Percentiles rank a stretch among this genome's conserved stretches.
Conservation (phyloP, 2,329 filamentous ascomycete genomes). For the Cladosporium cucumerinum region DNA sequence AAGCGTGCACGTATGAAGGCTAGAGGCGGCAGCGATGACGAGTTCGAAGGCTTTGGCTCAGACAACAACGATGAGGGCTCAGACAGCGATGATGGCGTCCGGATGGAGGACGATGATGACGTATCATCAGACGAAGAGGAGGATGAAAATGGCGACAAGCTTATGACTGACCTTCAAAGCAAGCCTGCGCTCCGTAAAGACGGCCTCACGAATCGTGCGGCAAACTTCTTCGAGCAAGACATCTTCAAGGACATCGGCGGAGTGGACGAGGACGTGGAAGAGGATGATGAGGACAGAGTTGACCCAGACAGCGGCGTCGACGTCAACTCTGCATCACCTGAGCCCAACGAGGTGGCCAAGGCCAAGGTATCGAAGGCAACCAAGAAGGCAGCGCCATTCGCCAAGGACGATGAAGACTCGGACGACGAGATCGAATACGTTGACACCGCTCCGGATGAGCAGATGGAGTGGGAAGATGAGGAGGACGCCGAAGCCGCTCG, state of each 20-base stretch:
- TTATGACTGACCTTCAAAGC: conserved; percentile 60
- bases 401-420: conserved; percentile 26
- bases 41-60: conserved; percentile 83
- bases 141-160: conserved; percentile 41
- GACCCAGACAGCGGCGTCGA: conserved; percentile 41
- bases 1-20: conserved; percentile 77
- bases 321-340: conserved; percentile 30
- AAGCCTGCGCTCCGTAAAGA: conserved; percentile 39
- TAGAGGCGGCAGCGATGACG: conserved; percentile 59
- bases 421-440: conserved; percentile 30
- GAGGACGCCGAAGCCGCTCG: conserved; percentile 34
- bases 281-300: conserved; percentile 38
- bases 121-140: conserved; percentile 58
- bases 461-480: conserved; percentile 32
- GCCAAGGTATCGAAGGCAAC: conserved; percentile 7
- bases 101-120: conserved; percentile 54
- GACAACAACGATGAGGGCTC: conserved; percentile 56
- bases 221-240: conserved; percentile 89
- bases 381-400: conserved; percentile 23
- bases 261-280: conserved; percentile 55
- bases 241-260: conserved; percentile 83
- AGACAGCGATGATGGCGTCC: conserved; percentile 52
- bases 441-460: conserved; percentile 34
- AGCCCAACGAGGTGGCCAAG: conserved; percentile 22
- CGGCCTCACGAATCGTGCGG: conserved; percentile 78